Evolutionary conservation across 352 stramenopile genomes (phyloP).

Genomic region (Lagenidium sp.): DNA sequence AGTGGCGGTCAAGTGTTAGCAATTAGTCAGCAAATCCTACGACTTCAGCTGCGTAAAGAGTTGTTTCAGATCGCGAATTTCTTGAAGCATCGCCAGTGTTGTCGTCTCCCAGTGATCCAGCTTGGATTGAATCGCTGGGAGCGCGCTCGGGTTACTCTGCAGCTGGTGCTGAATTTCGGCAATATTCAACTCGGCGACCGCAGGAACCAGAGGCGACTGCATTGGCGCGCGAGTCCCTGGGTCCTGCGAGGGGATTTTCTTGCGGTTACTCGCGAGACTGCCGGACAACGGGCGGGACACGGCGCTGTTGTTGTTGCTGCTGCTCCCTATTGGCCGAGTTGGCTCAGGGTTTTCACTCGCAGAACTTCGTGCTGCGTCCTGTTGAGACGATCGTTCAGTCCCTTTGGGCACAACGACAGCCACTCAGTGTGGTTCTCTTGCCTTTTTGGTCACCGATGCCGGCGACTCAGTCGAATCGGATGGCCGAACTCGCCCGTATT

Average conservation of each 20-base stretch:
- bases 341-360: too few relatives aligned
- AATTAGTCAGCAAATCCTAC: constrained; percentile 3
- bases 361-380: too few relatives aligned
- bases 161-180: constrained; percentile 27
- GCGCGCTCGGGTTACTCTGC: constrained; percentile 21
- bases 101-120: constrained; percentile 49
- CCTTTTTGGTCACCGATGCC: too few relatives aligned
- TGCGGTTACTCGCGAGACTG: constrained; percentile 55
- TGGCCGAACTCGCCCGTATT: too few relatives aligned
- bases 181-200: constrained; percentile 8
- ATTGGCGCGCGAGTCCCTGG: constrained; percentile 9
- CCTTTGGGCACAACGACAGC: too few relatives aligned
- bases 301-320: too few relatives aligned
- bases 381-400: too few relatives aligned
- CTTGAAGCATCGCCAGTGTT: constrained; percentile 53
- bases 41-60: constrained; percentile 39
- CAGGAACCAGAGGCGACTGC: constrained; percentile 32
- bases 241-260: constrained; percentile 22
- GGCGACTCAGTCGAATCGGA: too few relatives aligned
- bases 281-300: constrained; percentile 18
- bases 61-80: constrained; percentile 65
- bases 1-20: not conserved
- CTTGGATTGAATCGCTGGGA: constrained; percentile 47
- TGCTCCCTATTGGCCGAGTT: too few relatives aligned
- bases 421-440: too few relatives aligned